phyloP scores from a whole-genome alignment of 2,329 filamentous ascomycete species.

The Neofusicoccum umdonicola region DNA sequence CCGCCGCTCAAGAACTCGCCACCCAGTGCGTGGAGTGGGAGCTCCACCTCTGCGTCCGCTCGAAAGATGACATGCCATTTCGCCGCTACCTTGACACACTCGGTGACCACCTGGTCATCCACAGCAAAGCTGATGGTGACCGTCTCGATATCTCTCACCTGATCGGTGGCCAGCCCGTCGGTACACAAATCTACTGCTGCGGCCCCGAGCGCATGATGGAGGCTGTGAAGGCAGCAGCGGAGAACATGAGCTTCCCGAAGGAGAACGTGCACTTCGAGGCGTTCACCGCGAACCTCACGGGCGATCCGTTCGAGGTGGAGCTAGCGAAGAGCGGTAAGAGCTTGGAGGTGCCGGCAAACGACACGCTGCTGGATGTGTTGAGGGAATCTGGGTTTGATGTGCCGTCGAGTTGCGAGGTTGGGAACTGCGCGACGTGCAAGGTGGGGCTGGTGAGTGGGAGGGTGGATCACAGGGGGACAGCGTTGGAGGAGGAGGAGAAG shows the following conservation, averaged over 20 bases:
- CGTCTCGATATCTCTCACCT: constrained; percentile 53
- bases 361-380: constrained; percentile 43
- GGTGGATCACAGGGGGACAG: constrained; percentile 41
- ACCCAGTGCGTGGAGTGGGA: constrained; percentile 40
- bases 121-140: constrained; percentile 52
- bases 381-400: constrained; percentile 44
- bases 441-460: constrained; percentile 39
- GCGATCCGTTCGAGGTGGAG: constrained; percentile 60
- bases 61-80: constrained; percentile 55
- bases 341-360: constrained; percentile 45
- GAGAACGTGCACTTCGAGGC: constrained; percentile 61
- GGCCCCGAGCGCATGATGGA: constrained; percentile 59
- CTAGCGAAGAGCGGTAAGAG: constrained; percentile 45
- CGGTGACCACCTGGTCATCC: constrained; percentile 47
- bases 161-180: constrained; percentile 49
- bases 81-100: constrained; percentile 46
- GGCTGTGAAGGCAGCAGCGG: constrained; percentile 45
- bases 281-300: constrained; percentile 54
- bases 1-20: constrained; percentile 42
- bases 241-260: constrained; percentile 43
- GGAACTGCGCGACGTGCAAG: constrained; percentile 45
- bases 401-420: constrained; percentile 43
- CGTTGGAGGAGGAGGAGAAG: constrained; percentile 37
- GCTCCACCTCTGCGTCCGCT: constrained; percentile 60
- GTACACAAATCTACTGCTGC: constrained; percentile 61